Percentiles rank a stretch among this genome's conserved stretches.
phyloP scores from a whole-genome alignment of 352 stramenopile species.

The Plasmopara halstedii region DNA sequence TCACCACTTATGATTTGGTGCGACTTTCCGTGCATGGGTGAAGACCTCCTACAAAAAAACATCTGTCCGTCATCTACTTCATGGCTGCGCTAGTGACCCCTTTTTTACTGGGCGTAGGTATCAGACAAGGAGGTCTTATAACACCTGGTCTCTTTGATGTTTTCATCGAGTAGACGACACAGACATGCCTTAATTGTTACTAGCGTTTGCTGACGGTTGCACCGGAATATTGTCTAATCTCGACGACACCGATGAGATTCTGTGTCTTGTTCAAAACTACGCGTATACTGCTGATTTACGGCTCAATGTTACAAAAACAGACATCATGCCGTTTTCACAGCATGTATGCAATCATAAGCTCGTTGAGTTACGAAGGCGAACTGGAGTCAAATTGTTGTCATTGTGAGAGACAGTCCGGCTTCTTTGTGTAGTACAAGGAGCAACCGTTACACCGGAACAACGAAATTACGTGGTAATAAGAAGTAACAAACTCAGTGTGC shows the following conservation, averaged over 20 bases:
- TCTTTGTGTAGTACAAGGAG: no score
- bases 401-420: no score
- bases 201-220: conserved; percentile 9
- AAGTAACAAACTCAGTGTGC: no score
- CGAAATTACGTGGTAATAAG: no score
- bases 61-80: conserved; percentile 4
- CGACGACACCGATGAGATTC: not conserved
- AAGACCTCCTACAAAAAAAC: conserved; percentile 12
- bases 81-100: conserved; percentile 1
- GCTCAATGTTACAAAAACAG: conserved; percentile 13
- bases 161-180: conserved; percentile 4
- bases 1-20: conserved; percentile 1
- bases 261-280: conserved; percentile 6
- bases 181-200: not conserved
- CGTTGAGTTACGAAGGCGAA: no score
- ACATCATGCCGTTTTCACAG: conserved; percentile 9
- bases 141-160: conserved; percentile 8
- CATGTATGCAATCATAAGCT: no score
- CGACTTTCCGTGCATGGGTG: not conserved
- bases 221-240: conserved; percentile 1
- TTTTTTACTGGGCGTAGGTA: conserved; percentile 2
- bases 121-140: conserved; percentile 9
- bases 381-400: no score
- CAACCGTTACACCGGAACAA: no score
- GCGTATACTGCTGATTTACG: not conserved